phyloP scores from a whole-genome alignment of 441 rosid genomes.

The Populus hybrid region DNA sequence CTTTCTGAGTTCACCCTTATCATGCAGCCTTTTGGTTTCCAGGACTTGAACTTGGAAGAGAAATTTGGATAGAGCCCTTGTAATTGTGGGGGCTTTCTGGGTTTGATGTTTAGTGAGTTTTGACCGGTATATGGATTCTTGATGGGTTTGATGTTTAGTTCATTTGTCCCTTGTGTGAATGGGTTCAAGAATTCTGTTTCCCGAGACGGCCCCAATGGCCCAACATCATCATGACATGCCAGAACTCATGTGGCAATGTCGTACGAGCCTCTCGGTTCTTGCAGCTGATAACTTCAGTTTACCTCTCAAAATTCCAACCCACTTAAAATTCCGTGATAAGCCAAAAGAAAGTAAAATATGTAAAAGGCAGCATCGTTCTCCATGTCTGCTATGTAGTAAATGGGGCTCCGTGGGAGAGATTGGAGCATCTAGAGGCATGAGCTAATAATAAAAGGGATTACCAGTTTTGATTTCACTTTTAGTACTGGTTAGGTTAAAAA shows the following conservation, averaged over 20 bases:
- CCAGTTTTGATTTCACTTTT: too few species aligned
- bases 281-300: neutral
- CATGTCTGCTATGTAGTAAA: neutral
- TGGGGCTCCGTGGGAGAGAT: too few species aligned
- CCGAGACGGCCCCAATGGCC: constrained; percentile 1
- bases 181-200: neutral
- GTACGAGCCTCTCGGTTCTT: neutral
- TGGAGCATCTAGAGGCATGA: too few species aligned
- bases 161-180: neutral
- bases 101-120: neutral
- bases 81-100: neutral
- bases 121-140: neutral
- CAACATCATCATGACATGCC: constrained; percentile 5
- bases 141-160: constrained; percentile 12
- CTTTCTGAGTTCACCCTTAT: too few species aligned
- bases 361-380: neutral
- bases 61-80: neutral
- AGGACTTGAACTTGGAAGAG: neutral
- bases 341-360: neutral
- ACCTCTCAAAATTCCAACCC: neutral
- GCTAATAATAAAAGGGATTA: too few species aligned
- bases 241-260: neutral
- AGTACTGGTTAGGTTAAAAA: too few species aligned
- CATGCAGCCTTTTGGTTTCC: neutral
- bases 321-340: neutral